Base-by-base conservation (phyloP, 805 yeast genomes). In the Helenozyma baotianmanensis region DNA sequence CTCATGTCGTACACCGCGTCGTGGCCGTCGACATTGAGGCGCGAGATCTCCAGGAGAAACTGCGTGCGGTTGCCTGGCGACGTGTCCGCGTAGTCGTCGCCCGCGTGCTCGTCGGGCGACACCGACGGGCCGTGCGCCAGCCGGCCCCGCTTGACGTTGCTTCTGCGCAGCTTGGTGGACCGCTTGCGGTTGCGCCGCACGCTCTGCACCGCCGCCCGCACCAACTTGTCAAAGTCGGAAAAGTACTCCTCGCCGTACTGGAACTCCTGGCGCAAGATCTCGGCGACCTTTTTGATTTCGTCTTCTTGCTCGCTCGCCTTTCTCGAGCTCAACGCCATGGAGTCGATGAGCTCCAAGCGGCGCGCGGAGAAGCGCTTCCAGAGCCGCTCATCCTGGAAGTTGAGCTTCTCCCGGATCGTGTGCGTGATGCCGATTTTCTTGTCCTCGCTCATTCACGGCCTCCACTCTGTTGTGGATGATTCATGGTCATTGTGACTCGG, bases 291-390 rank as follows among this genome's bases (percentile, higher is more conserved):
- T 30, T 71, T 68, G 28, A 92, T 88, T 45, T 82, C 82, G 18
- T 73, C 76, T 45, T 90, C 97, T 56, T 90, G 98, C 54, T 92
- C 97, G 36, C 87, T 76, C 7, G 97, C 97, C 64, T 88, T 89
- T 43, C 76, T 75, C 13, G 75, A 61, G 41, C 78, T 72, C 36
- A 78, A 60, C 30, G 75, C 67, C 40, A 81, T 69, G 14, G 82
- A 74, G 53, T 89, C 97, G 25, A 92, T 92, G 34, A 92, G 68
- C 58, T 88, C 96, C 15, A 92, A 66, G 38, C 98, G 66, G 36
- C 97, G 70, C 1, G 94, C 86, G n/a, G 92, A 82, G 55, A 92
- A 90, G 47, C 78, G 73, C 54, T 85, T 86, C 98, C 98, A 92
- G 35, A 73, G 70, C 26, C 76, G 67, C 40, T 86, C 95, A 54